phyloP scores from a whole-genome alignment of 257 asterid species.

The Solanum microdontum region DNA sequence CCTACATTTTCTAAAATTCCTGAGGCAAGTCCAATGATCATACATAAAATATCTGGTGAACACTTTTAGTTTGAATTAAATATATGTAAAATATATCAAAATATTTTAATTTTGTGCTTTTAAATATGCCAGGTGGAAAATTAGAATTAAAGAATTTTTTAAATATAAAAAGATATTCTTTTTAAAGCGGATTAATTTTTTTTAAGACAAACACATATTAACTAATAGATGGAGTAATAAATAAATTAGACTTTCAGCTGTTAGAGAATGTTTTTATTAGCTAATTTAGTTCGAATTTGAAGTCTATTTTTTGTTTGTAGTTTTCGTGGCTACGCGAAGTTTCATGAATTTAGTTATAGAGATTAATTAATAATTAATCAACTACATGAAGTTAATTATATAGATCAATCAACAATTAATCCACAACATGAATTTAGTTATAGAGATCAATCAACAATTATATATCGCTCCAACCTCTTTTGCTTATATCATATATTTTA shows the following conservation, averaged over 20 bases:
- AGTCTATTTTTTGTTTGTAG: not conserved
- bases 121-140: too few species aligned
- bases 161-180: not conserved
- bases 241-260: not conserved
- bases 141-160: too few species aligned
- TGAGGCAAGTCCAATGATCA: too few species aligned
- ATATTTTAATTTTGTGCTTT: not conserved
- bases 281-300: not conserved
- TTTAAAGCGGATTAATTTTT: too few species aligned
- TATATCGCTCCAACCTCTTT: not conserved
- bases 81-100: too few species aligned
- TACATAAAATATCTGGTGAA: too few species aligned
- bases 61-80: too few species aligned
- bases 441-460: not conserved
- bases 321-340: too few species aligned
- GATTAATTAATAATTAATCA: not conserved
- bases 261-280: not conserved
- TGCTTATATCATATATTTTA: too few species aligned
- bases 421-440: not conserved
- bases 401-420: not conserved
- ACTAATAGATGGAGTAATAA: not conserved
- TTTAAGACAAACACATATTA: not conserved
- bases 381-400: too few species aligned
- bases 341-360: not conserved
- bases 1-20: too few species aligned